Evolutionary conservation across 192 early-diverging fungal species (phyloP), one percentile per base, ranked within the genome.

Genomic region (Coemansia sp.): DNA sequence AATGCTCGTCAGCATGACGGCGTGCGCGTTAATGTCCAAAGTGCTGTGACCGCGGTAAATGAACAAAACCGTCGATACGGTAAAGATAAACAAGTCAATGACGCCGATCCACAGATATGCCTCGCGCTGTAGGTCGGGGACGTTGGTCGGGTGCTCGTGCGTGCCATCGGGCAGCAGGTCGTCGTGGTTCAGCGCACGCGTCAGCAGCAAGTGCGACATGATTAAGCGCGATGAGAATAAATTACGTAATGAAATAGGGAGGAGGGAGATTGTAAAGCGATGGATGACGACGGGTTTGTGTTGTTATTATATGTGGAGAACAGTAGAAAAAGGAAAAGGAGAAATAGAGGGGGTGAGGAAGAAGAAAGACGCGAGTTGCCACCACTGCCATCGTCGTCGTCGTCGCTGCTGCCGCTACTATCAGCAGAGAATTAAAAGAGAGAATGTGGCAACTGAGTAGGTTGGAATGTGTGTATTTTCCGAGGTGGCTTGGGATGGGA

Each of bases 91-190:
- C 3, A 78, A 68, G 36, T 83, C 73, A 12, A 83, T 59, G 1
- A 83, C 76, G 9, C 79, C 79, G 29, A 82, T 73, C 79, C 79
- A 82, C 64, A 82, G 35, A 14, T 82, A 82, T 15, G 65, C 79
- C 22, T 67, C 47, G 27, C 59, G 51, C 68, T 77, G 65, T 0
- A 82, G 43, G 6, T 36, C 17, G 4, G 71, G 40, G 7, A 70
- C 65, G 4, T 57, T 56, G 6, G 58, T 62, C 24, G 78, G 40
- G 59, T 75, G 78, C 14, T 1, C 35, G n/a, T 71, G 78, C 32
- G 70, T 65, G 49, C 78, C 78, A 31, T 81, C 73, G 0, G 78
- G 69, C 38, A 81, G 49, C n/a, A 75, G 43, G 11, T 17, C 67
- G n/a, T 43, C 36, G 10, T 31, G 22, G 15, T 24, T 35, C 24